A percentile compares a stretch with the other conserved stretches of the same genome.
phyloP scores from a whole-genome alignment of 2,329 filamentous ascomycete genomes.

The Colletotrichum sp. region DNA sequence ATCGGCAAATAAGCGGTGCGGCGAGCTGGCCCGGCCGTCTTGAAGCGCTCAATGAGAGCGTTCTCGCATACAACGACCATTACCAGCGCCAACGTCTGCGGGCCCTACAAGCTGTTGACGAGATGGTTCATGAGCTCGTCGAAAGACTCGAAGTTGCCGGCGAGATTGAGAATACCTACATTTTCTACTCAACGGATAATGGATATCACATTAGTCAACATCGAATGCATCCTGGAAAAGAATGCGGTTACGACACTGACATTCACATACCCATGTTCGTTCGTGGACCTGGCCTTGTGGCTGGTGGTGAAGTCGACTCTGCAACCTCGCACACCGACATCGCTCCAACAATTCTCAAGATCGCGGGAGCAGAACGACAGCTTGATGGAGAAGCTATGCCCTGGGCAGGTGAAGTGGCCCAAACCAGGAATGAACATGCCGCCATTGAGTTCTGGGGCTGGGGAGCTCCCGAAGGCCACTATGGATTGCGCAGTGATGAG shows the following conservation, averaged over 20 bases:
- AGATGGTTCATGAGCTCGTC: slow-evolving; percentile 38
- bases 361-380: slow-evolving; percentile 35
- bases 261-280: slow-evolving; percentile 52
- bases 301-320: slow-evolving; percentile 33
- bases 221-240: slow-evolving; percentile 50
- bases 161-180: slow-evolving; percentile 41
- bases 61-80: slow-evolving; percentile 29
- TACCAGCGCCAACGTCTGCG: slow-evolving; percentile 40
- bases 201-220: slow-evolving; percentile 56
- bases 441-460: slow-evolving; percentile 53
- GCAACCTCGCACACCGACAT: slow-evolving; percentile 57
- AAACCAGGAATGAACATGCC: slow-evolving; percentile 45
- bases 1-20: neutral
- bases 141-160: slow-evolving; percentile 25
- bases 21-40: slow-evolving; percentile 43
- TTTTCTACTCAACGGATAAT: slow-evolving; percentile 54
- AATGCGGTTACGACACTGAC: slow-evolving; percentile 51
- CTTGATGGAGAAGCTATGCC: slow-evolving; percentile 54
- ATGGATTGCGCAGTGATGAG: neutral
- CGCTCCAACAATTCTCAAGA: slow-evolving; percentile 52
- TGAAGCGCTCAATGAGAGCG: slow-evolving; percentile 25
- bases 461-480: slow-evolving; percentile 18
- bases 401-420: slow-evolving; percentile 17
- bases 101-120: slow-evolving; percentile 42
- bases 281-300: slow-evolving; percentile 46